A percentile compares a stretch with the other conserved stretches of the same genome.
Conservation (phyloP, 169 alveolate genomes). For the Plasmodium ovale region DNA sequence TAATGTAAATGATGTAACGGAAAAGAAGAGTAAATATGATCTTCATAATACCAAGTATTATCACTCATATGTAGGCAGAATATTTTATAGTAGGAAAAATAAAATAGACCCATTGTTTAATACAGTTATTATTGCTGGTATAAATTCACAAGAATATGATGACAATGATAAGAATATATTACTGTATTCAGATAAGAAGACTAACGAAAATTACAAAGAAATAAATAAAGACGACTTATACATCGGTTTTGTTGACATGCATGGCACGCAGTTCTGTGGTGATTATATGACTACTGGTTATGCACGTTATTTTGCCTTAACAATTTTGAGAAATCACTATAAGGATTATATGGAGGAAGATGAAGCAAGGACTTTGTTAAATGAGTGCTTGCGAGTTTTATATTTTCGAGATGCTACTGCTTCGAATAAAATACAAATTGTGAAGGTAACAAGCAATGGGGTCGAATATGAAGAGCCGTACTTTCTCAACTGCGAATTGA, state of each 20-base stretch:
- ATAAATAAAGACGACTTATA: constrained; percentile 70
- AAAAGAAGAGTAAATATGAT: constrained; percentile 51
- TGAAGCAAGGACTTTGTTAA: constrained; percentile 77
- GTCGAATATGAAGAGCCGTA: constrained; percentile 74
- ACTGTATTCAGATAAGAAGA: constrained; percentile 10
- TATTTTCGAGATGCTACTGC: constrained; percentile 57
- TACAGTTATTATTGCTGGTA: constrained; percentile 78
- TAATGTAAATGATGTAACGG: constrained; percentile 40
- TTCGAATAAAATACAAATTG: constrained; percentile 63
- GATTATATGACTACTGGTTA: constrained; percentile 81
- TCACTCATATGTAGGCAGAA: constrained; percentile 55
- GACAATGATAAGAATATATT: constrained; percentile 66
- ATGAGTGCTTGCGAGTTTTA: constrained; percentile 78
- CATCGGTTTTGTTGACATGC: constrained; percentile 78
- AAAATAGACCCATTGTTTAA: constrained; percentile 78
- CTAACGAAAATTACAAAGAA: constrained; percentile 52
- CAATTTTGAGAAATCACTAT: constrained; percentile 78
- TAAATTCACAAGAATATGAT: constrained; percentile 78
- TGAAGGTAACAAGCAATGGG: constrained; percentile 70
- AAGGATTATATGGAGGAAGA: constrained; percentile 80
- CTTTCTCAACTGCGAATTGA: constrained; percentile 24
- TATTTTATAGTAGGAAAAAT: constrained; percentile 76
- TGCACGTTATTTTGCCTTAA: constrained; percentile 79
- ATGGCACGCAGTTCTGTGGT: constrained; percentile 78
- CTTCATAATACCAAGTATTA: constrained; percentile 27